Conservation (phyloP, 2,329 filamentous ascomycete species). For the Cercospora zeina region DNA sequence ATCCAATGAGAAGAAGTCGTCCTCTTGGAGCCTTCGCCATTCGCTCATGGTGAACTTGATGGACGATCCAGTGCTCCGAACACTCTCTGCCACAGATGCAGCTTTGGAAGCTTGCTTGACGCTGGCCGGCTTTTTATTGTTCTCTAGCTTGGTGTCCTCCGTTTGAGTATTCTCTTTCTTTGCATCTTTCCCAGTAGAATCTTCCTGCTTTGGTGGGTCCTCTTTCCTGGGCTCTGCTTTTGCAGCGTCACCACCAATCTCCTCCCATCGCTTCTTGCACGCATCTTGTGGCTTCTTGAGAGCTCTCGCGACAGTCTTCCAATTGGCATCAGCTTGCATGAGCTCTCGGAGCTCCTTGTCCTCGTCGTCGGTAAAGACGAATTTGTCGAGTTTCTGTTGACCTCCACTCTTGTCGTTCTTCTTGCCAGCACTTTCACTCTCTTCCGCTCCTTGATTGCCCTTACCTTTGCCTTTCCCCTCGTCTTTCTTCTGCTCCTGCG, state of each 20-base stretch:
- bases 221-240: constrained; percentile 17
- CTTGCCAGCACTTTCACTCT: constrained; percentile 11
- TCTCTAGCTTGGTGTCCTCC: constrained; percentile 21
- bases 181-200: constrained; percentile 25
- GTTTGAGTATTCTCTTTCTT: constrained; percentile 29
- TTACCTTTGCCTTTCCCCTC: constrained; percentile 13
- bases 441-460: neutral
- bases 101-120: constrained; percentile 24
- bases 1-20: constrained; percentile 41
- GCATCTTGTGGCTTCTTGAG: constrained; percentile 16
- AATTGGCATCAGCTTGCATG: neutral
- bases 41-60: constrained; percentile 37
- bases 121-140: constrained; percentile 16
- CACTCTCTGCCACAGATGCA: constrained; percentile 19
- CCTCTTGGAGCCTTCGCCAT: constrained; percentile 38
- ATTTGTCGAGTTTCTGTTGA: constrained; percentile 4
- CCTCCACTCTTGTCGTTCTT: neutral
- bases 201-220: constrained; percentile 18
- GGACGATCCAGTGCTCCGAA: constrained; percentile 17
- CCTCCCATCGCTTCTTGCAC: constrained; percentile 18
- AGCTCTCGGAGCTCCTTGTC: constrained; percentile 29
- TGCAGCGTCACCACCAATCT: constrained; percentile 17
- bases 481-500: constrained; percentile 8
- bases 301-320: constrained; percentile 19
- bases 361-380: constrained; percentile 25